Percentiles rank a stretch among this genome's conserved stretches.
phyloP scores from a whole-genome alignment of 257 asterid genomes.

The Capsicum pubescens region DNA sequence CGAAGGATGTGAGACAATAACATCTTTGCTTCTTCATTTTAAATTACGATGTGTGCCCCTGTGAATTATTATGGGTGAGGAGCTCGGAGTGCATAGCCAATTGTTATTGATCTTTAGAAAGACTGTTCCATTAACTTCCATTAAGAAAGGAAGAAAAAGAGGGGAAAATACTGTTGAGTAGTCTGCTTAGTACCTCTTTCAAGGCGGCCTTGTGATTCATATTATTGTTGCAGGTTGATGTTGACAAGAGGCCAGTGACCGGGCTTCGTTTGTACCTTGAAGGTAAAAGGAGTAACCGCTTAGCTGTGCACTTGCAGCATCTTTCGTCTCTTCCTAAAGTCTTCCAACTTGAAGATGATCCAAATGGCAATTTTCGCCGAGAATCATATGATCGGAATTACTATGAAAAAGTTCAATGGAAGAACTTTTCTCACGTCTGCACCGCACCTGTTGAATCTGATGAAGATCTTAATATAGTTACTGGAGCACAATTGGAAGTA shows the following conservation, averaged over 20 bases:
- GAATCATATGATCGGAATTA: constrained; percentile 75
- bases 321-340: constrained; percentile 90
- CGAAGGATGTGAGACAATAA: background rate
- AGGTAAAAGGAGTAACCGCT: constrained; percentile 91
- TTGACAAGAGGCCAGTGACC: constrained; percentile 91
- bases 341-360: constrained; percentile 81
- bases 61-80: background rate
- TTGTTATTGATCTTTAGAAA: background rate
- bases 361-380: constrained; percentile 55
- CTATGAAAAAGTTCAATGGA: constrained; percentile 92
- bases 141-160: background rate
- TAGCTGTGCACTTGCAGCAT: constrained; percentile 94
- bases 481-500: constrained; percentile 85
- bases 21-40: constrained; percentile 24
- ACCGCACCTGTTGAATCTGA: constrained; percentile 95
- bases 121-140: constrained; percentile 10
- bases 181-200: background rate
- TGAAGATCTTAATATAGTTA: constrained; percentile 82
- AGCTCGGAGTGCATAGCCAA: background rate
- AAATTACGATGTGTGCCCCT: background rate
- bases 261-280: constrained; percentile 92
- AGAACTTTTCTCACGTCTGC: constrained; percentile 94
- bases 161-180: background rate
- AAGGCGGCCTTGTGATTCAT: background rate
- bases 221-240: constrained; percentile 74